Base-by-base conservation (phyloP, 2,329 filamentous ascomycete species). In the Mycogone perniciosa region DNA sequence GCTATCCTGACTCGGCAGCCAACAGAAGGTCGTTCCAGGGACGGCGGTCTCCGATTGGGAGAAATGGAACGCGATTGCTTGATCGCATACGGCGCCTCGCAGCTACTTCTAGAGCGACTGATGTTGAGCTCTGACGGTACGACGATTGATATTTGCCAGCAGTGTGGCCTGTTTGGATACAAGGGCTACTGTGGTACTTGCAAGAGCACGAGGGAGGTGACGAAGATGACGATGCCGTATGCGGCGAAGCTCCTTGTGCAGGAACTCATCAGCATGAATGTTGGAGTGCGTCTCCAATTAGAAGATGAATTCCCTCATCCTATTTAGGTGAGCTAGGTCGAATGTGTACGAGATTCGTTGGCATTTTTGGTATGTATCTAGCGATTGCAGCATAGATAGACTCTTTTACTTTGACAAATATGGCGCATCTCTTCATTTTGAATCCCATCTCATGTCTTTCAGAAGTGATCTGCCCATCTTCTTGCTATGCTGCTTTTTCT, bases 61-160 rank as follows among this genome's bases (percentile, higher is more conserved):
- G 93, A 99, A 73, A 99, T 99, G 95, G 93, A 99, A 68, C 89
- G 93, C 60, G 93, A 99, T 74, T 99, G 93, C 71, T 69, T 99
- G 56, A 97, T 99, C 60, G 93, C 93, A 7, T 99, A 99, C 67
- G 93, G 93, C 51, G 93, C 93, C 7, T 90, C 85, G 48, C 93
- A 99, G 69, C 77, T 99, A 34, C 76, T 99, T 31, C 77, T 97
- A 3, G 93, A 99, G 71, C 83, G 93, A 35, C 75, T 99, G 54
- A 99, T 99, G 95, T 80, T 95, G 55, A 91, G 86, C 56, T 95
- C 88, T 1, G 93, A 99, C 71, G 89, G 86, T 8, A 89, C 93
- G 57, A 79, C 88, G 58, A 88, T 97, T 44, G 93, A 99, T 66
- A 88, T 99, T 50, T 99, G 95, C 70, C 90, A 96, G 71, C 79